Base-by-base conservation (phyloP, 2,329 filamentous ascomycete genomes). In the Zasmidium angulare region DNA sequence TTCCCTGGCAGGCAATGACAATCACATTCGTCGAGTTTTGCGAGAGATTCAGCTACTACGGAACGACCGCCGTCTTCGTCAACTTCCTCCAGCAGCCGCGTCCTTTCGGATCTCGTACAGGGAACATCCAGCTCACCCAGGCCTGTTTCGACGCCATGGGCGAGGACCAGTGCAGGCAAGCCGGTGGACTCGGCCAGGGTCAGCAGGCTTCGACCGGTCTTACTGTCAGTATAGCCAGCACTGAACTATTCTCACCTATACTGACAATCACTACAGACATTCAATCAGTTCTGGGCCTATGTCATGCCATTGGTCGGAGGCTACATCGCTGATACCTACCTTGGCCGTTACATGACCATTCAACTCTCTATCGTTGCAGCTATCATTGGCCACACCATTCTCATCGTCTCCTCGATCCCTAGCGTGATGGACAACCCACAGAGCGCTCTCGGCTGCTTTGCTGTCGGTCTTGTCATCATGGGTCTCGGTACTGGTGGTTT, bases 401-500 rank as follows among this genome's bases (percentile, higher is more conserved):
- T 91, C 19, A 84, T 89, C 56, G 74, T 86, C 31, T 84, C 88
- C 2, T 84, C 88, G 9, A 76, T 89, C 1, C 89, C 89, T 0
- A 69, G 71, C 4, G 85, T 89, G 55, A 87, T 91, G 53, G 75
- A 82, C 53, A 77, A 84, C 40, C 59, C 62, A 1, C 79, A 84
- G 19, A 78, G 79, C 36, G 68, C 87, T 0, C 83, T 90, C 49
- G 87, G 79, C 1, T 85, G 83, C 59, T 89, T 91, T 68, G 74
- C 87, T 3, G 74, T 86, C 47, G 85, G 85, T 48, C 79, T 89
- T 63, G 74, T 89, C 52, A 82, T 91, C 70, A 83, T 91, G 71
- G 89, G 89, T 24, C 71, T 90, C 21, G 89, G 89, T 49, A 90
- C 88, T 1, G 89, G 89, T 61, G 88, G 89, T 69, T 91, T 93